phyloP scores from a whole-genome alignment of 2,329 filamentous ascomycete species.

The Emergomyces orientalis region DNA sequence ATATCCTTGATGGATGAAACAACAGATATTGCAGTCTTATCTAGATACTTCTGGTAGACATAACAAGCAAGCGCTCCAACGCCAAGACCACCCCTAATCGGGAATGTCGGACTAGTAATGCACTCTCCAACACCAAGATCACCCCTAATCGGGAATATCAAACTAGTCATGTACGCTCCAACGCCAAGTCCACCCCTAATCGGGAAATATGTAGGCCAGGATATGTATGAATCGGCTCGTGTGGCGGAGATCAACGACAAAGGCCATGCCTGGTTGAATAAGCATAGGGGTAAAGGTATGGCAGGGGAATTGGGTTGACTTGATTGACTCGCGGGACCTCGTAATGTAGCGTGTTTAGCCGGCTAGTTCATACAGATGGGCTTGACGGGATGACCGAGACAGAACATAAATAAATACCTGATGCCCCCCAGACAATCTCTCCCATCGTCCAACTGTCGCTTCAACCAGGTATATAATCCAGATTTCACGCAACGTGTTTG shows the following conservation, averaged over 20 bases:
- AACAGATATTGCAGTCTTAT: not conserved
- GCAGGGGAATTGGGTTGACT: not conserved
- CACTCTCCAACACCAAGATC: not conserved
- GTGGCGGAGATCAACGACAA: not conserved
- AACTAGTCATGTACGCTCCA: not conserved
- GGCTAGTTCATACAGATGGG: not conserved
- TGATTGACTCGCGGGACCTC: not conserved
- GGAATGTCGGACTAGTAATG: not conserved
- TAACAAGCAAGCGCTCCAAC: not conserved
- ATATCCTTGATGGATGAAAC: not conserved
- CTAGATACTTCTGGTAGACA: not conserved
- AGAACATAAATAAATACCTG: not conserved
- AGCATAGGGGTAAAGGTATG: not conserved
- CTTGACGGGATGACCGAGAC: too few species aligned
- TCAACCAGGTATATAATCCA: not conserved
- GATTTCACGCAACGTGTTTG: not conserved
- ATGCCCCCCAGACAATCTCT: not conserved
- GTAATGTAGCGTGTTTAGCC: not conserved
- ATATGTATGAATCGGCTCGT: not conserved
- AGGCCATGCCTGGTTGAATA: not conserved
- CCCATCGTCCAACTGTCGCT: not conserved
- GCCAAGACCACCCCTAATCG: not conserved
- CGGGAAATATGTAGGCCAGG: not conserved
- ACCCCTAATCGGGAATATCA: not conserved
- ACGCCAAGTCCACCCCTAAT: not conserved